Evolutionary conservation across 2,329 filamentous ascomycete species (phyloP), one percentile per base, ranked within the genome.

Genomic region (Blastomyces gilchristii): DNA sequence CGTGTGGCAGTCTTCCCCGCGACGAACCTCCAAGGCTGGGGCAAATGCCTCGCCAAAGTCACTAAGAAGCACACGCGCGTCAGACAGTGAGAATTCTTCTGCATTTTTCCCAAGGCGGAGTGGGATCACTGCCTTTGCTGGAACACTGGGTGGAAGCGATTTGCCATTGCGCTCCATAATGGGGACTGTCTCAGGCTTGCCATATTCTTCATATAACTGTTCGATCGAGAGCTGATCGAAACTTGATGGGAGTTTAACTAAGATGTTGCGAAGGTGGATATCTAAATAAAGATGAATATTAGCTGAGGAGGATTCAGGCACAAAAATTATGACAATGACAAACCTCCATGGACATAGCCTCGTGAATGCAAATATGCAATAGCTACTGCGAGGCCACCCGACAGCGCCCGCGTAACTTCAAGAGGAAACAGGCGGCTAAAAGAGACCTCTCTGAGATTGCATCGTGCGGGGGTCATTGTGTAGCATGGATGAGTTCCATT

Each of bases 21-120:
- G 60, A 25, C 64, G 65, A 59, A 18, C 0, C 22, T 66, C 53
- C 2, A 11, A 61, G 25, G 37, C 28, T 3, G 62, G 62, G 16
- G 37, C 41, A 63, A 74, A 75, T 5, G 72, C 66, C 58, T 74
- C 71, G 14, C 73, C 73, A 68, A 75, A 76, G 65, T 77, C 74
- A 64, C 65, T 68, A 0, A 77, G 71, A 59, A 76, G 62, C 0
- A 72, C 47, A 4, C 65, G 64, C 0, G 70, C 65, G 14, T 77
- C 75, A 0, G 65, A 64, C 28, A 74, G 37, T 9, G 65, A 64
- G 54, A 74, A 70, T 0, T 72, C 62, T 52, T 72, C 64, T 7
- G 70, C 70, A 5, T 66, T 47, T 64, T 73, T 72, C 1, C 70
- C 72, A 28, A 76, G 67, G 47, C 56, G 70, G 3, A 73, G 62